Percentiles rank a stretch among this genome's conserved stretches.
Evolutionary conservation across 2,329 filamentous ascomycete species (phyloP).

Genomic region (Diaporthe sp.): DNA sequence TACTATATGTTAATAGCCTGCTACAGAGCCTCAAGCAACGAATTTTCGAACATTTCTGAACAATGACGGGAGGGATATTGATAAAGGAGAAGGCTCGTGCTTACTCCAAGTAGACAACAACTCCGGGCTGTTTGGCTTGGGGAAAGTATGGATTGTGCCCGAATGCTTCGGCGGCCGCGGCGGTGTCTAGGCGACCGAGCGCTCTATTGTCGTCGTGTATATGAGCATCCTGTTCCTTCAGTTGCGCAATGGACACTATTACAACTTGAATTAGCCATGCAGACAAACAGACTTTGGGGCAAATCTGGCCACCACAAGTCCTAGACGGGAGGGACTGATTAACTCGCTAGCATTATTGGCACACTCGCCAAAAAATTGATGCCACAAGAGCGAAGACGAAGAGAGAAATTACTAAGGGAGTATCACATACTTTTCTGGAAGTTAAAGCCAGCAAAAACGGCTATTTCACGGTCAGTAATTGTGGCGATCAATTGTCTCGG

Average conservation of each 20-base stretch:
- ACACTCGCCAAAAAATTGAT: neutral
- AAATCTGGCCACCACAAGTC: no score
- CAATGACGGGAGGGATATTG: no score
- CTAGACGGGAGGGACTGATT: no score
- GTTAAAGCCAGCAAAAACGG: conserved; percentile 52
- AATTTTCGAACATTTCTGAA: no score
- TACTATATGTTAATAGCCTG: no score
- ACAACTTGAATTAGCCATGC: neutral
- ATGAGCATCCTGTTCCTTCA: neutral
- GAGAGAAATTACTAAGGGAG: no score
- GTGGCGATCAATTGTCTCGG: no score
- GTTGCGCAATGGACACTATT: conserved; percentile 29
- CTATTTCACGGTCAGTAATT: neutral
- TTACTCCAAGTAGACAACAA: conserved; percentile 56
- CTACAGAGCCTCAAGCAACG: no score
- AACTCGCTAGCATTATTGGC: no score
- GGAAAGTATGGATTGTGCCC: neutral
- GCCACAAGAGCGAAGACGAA: no score
- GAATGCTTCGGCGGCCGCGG: conserved; percentile 16
- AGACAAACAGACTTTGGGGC: no score
- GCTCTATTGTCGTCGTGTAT: conserved; percentile 4
- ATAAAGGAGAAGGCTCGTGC: no score
- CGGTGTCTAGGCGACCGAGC: conserved; percentile 14
- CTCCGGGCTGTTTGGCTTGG: neutral
- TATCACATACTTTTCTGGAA: conserved; percentile 43